phyloP scores from a whole-genome alignment of 495 filamentous ascomycete genomes.

The Daldinia loculata region DNA sequence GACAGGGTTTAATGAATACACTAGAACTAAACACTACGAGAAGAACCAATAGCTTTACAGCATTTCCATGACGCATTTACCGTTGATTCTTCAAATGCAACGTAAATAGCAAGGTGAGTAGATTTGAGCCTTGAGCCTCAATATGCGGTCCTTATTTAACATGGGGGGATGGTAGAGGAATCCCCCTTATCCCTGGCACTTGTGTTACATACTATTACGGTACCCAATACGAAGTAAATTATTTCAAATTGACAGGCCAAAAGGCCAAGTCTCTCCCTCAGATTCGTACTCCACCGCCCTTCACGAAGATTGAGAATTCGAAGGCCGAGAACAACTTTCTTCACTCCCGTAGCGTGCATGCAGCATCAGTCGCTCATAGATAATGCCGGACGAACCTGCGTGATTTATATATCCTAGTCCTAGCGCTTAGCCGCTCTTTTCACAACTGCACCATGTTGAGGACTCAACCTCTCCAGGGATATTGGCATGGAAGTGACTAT shows the following conservation, averaged over 20 bases:
- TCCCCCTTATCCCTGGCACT: background rate
- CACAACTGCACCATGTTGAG: no score
- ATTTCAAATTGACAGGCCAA: constrained; percentile 15
- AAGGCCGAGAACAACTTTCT: no score
- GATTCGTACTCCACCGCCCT: no score
- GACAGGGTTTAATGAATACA: constrained; percentile 13
- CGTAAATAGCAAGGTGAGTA: background rate
- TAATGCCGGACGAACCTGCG: constrained; percentile 53
- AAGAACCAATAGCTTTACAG: background rate
- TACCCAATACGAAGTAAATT: background rate
- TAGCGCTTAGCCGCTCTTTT: no score
- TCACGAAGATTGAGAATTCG: no score
- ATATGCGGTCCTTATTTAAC: background rate
- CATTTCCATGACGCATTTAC: background rate
- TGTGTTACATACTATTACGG: no score
- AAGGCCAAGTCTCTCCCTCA: constrained; percentile 53
- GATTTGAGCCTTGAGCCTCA: background rate
- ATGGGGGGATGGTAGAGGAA: background rate
- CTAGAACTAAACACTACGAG: background rate
- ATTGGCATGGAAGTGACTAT: no score
- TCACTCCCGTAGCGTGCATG: no score
- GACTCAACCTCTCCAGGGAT: no score
- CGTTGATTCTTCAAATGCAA: background rate
- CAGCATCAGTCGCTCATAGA: no score
- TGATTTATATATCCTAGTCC: no score